Base-by-base conservation (phyloP, 148 eudicot genomes). In the Gaultheria prostrata region DNA sequence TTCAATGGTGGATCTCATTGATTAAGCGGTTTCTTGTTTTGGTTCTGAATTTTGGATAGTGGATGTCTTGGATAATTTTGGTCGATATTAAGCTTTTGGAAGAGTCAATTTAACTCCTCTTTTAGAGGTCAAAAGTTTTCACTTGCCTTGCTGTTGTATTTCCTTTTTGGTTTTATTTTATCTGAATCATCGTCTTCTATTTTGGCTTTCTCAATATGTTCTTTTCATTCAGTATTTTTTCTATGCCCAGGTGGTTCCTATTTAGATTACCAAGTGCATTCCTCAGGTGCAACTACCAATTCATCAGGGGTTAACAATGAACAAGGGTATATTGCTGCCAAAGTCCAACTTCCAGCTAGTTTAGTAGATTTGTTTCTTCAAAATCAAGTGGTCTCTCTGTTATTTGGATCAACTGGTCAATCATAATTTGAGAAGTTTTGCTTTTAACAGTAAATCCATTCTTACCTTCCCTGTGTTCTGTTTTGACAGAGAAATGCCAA, bases 401-500 rank as follows among this genome's bases (percentile, higher is more conserved):
- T 28, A 48, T 46, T 76, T 24, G 78, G 78, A 76, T 56, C 46
- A 24, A 2, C 2, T 14, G 18, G n/a, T 33, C 9, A 45, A 45
- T 20, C 21, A 28, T 33, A 82, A 26, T 57, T 80, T 48, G 35
- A 12, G 26, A 57, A 24, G n/a, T 26, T 39, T 50, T 70, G 6
- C 24, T 8, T 69, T 69, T 17, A 3, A 18, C 24, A 21, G 10
- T 18, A 20, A 49, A 20, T 10, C 53, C 49, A 4, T 39, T 73
- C 24, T 56, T 77, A 77, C 20, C 12, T 48, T 15, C n/a, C 48
- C 30, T 82, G 63, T 56, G n/a, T 76, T 48, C 24, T 59, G 6
- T 71, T 69, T 33, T 61, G 70, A 87, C 92, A 92, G 97, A 83
- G 91, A 91, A 80, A 65, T 74, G 48, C 90, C 93, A 20, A 49